Base-by-base conservation (phyloP, 352 stramenopile species). In the Pythium guiyangense region DNA sequence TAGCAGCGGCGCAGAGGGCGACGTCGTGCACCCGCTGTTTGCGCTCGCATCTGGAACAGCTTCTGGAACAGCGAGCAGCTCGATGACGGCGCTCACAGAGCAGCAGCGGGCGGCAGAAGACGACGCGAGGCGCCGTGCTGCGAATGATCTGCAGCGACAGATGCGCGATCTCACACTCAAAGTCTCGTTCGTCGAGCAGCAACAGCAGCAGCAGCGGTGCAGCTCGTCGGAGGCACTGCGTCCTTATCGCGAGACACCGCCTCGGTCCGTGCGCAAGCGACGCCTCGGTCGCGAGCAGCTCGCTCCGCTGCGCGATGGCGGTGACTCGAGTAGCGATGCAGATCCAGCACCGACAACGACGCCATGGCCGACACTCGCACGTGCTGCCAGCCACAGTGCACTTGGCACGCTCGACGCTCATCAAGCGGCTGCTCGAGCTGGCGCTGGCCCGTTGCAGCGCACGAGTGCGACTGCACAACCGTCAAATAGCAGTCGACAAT, bases 21-120 rank as follows among this genome's bases (percentile, higher is more conserved):
- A 69, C 31, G 31, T 37, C 31, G 31, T 89, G 37, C 60, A 73
- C 39, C 70, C 76, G 17, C 54, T 81, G 0, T 87, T 89, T 42
- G 58, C 42, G 18, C 34, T 49, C 3, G 59, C 31, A 14, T n/a
- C n/a, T n/a, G n/a, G n/a, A n/a, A n/a, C n/a, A n/a, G n/a, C n/a
- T n/a, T 25, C 29, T 6, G 54, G 48, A 2, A 46, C 27, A 48
- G 52, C 14, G 18, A 29, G 20, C 4, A 29, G 31, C 44, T 17
- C 44, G 44, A 50, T 37, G 15, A 22, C 54, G 12, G 59, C 56
- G 4, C 60, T 62, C 4, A 60, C 55, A 45, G 54, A 59, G 3
- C 71, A 73, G 22, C 43, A 59, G 15, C 14, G 63, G 75, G 45
- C 55, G 57, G 29, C 49, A 53, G 11, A 26, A 63, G 25, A 37